A percentile compares a stretch with the other conserved stretches of the same genome.
Conservation (phyloP, 441 rosid genomes). For the Populus trichocarpa region DNA sequence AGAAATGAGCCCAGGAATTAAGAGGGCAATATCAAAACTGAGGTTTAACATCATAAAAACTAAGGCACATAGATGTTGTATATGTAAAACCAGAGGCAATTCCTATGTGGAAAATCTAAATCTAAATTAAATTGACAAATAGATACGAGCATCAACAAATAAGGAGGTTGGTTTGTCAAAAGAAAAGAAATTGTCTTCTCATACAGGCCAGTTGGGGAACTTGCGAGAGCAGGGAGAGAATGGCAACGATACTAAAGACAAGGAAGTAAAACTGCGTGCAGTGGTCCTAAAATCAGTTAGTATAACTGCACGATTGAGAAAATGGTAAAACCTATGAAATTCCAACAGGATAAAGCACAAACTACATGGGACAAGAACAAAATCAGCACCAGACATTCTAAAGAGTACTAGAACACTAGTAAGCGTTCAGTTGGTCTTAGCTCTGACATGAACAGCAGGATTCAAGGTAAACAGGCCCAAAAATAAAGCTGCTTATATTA, state of each 20-base stretch:
- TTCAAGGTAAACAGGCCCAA: background rate
- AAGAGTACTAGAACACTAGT: background rate
- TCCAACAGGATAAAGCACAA: background rate
- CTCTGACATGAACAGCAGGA: background rate
- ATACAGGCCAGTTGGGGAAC: background rate
- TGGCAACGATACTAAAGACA: background rate
- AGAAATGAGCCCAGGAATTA: slow-evolving; percentile 4
- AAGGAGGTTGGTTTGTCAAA: background rate
- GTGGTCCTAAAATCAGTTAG: background rate
- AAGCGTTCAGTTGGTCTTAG: background rate
- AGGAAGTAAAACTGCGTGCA: background rate
- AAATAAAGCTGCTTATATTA: background rate
- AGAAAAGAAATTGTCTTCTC: background rate
- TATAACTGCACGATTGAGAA: background rate
- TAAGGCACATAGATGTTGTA: too few relatives aligned
- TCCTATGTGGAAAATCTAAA: background rate
- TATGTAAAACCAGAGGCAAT: background rate
- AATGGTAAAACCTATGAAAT: background rate
- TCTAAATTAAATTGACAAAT: background rate
- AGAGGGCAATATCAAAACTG: slow-evolving; percentile 4
- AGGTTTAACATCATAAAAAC: background rate
- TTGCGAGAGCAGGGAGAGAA: background rate
- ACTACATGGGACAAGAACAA: background rate
- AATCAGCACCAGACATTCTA: background rate
- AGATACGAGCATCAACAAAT: background rate